A percentile compares a stretch with the other conserved stretches of the same genome.
Evolutionary conservation across 352 stramenopile species (phyloP).

Genomic region (Phytophthora cajani): DNA sequence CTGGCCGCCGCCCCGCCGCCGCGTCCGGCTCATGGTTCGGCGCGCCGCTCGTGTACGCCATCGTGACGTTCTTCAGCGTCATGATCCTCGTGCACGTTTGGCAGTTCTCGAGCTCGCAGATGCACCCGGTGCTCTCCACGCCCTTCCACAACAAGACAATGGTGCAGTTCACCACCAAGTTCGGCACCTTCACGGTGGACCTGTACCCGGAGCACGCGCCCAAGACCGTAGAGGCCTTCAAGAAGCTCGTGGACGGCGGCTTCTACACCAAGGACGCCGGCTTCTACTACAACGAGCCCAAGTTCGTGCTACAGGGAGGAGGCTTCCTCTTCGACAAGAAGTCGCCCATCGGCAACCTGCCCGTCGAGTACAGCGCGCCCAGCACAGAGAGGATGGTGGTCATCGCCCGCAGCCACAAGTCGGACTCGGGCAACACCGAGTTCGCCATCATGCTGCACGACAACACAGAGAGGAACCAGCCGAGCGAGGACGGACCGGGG

Average conservation of each 20-base stretch:
- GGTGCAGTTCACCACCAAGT: conserved; percentile 83
- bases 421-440: conserved; percentile 77
- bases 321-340: conserved; percentile 76
- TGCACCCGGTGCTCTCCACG: conserved; percentile 53
- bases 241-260: conserved; percentile 63
- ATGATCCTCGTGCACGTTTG: conserved; percentile 70
- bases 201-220: conserved; percentile 82
- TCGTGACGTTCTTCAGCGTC: conserved; percentile 60
- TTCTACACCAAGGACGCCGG: conserved; percentile 80
- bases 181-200: conserved; percentile 79
- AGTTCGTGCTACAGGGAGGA: conserved; percentile 81
- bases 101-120: conserved; percentile 59
- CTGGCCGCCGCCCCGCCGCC: conserved; percentile 5
- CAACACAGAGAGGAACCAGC: conserved; percentile 76
- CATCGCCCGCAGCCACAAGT: conserved; percentile 72
- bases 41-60: conserved; percentile 45
- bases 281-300: conserved; percentile 88
- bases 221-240: conserved; percentile 75
- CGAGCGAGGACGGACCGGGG: conserved; percentile 63
- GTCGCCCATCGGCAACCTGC: conserved; percentile 71
- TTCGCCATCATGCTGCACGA: conserved; percentile 89
- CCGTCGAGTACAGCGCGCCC: conserved; percentile 83
- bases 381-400: conserved; percentile 87
- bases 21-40: conserved; percentile 44
- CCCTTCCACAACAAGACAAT: conserved; percentile 85